Conservation (phyloP, 306 rosid genomes). For the Elaeagnus macrophylla region DNA sequence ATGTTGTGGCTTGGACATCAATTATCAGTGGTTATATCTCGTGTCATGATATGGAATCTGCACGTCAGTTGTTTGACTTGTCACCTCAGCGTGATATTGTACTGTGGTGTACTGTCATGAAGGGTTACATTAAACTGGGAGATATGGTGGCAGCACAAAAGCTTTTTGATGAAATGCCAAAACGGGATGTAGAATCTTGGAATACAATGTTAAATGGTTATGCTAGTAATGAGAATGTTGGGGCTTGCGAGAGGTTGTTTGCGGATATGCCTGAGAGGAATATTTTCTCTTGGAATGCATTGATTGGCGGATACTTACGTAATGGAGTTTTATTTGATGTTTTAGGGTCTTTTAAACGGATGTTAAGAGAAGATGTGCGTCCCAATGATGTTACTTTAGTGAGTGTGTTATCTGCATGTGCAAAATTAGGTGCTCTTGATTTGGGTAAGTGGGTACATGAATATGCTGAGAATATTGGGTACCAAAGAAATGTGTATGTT, state of each 20-base stretch:
- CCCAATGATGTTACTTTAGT: slow-evolving; percentile 72
- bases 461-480: slow-evolving; percentile 44
- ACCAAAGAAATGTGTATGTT: slow-evolving; percentile 39
- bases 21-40: slow-evolving; percentile 44
- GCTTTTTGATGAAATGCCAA: slow-evolving; percentile 56
- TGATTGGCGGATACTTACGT: slow-evolving; percentile 52
- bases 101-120: slow-evolving; percentile 56
- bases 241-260: slow-evolving; percentile 46
- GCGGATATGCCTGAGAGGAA: slow-evolving; percentile 61
- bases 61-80: slow-evolving; percentile 43
- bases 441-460: slow-evolving; percentile 47
- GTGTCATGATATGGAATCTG: slow-evolving; percentile 43
- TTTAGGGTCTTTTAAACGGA: slow-evolving; percentile 45
- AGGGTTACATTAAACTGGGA: slow-evolving; percentile 47
- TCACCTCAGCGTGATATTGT: slow-evolving; percentile 60
- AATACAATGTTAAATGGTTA: slow-evolving; percentile 62
- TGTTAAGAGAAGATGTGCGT: slow-evolving; percentile 42
- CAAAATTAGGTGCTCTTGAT: slow-evolving; percentile 76
- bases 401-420: slow-evolving; percentile 49
- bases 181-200: slow-evolving; percentile 60
- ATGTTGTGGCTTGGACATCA: slow-evolving; percentile 70
- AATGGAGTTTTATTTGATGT: slow-evolving; percentile 34
- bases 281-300: slow-evolving; percentile 71
- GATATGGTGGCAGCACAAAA: slow-evolving; percentile 44
- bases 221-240: slow-evolving; percentile 39